A percentile compares a stretch with the other conserved stretches of the same genome.
These are phyloP conservation scores for Ricinus communis DNA, from an alignment of 345 rosid genomes.

Conservation along the genomic window DNA sequence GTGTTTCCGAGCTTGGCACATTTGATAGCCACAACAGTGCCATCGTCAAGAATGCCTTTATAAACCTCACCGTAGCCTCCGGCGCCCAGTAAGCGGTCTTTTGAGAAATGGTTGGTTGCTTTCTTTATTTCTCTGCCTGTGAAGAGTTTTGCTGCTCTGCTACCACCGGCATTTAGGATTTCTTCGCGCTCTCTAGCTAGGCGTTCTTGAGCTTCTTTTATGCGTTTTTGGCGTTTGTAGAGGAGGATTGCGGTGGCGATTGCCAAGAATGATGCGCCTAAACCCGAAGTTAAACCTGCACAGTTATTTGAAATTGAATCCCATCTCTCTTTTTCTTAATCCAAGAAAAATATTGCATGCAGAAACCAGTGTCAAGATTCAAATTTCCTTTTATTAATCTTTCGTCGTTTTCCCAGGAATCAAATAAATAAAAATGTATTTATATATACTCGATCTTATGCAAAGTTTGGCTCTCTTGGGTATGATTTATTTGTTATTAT, in stretches of 20 bases:
- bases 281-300: conserved; percentile 32
- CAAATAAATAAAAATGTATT: too few relatives aligned
- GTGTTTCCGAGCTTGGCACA: conserved; percentile 53
- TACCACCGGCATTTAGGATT: conserved; percentile 39
- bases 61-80: conserved; percentile 60
- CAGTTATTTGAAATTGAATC: too few relatives aligned
- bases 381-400: too few relatives aligned
- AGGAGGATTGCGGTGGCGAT: conserved; percentile 20
- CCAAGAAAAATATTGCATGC: too few relatives aligned
- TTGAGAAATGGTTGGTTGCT: conserved; percentile 46
- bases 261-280: not conserved
- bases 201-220: conserved; percentile 34
- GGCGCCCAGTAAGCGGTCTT: conserved; percentile 38
- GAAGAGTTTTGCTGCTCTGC: conserved; percentile 37
- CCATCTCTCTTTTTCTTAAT: too few relatives aligned
- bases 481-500: too few relatives aligned
- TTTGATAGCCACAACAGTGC: conserved; percentile 49
- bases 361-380: too few relatives aligned
- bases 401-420: too few relatives aligned
- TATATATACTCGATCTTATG: too few relatives aligned
- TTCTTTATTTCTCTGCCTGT: conserved; percentile 39
- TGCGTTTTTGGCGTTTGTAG: conserved; percentile 33
- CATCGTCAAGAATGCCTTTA: conserved; percentile 43
- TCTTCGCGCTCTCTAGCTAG: conserved; percentile 33
- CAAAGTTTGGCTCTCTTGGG: too few relatives aligned